Evolutionary conservation across 176 grass and related monocot species (phyloP).

Genomic region (Carex cristatella): DNA sequence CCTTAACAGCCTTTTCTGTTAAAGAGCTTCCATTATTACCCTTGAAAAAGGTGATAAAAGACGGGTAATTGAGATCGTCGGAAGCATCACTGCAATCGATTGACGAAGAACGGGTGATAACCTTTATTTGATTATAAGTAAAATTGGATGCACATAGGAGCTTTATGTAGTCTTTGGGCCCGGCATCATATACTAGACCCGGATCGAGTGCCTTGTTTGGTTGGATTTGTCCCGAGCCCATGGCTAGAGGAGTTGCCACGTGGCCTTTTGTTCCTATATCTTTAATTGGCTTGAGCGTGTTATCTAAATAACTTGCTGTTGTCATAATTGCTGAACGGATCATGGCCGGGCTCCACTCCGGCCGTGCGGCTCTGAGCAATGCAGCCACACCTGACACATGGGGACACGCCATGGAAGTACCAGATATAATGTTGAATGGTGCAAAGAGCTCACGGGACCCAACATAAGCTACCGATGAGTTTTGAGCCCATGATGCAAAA

Average conservation of each 20-base stretch:
- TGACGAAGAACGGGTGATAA: constrained; percentile 30
- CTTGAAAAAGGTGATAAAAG: constrained; percentile 60
- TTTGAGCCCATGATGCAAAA: constrained; percentile 33
- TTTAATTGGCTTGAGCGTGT: constrained; percentile 34
- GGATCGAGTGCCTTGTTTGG: constrained; percentile 71
- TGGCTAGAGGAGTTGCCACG: constrained; percentile 39
- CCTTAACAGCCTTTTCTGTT: neutral
- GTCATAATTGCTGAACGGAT: constrained; percentile 85
- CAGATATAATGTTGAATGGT: constrained; percentile 61
- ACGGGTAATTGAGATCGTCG: constrained; percentile 78
- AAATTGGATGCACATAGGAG: constrained; percentile 66
- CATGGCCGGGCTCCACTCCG: constrained; percentile 57
- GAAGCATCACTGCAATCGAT: constrained; percentile 45
- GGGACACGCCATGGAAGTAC: constrained; percentile 71
- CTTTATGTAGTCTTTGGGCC: constrained; percentile 41
- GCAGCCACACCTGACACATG: constrained; percentile 57
- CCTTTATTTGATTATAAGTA: constrained; percentile 50
- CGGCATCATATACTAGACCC: constrained; percentile 61
- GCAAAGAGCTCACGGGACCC: constrained; percentile 30
- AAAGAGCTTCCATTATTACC: neutral
- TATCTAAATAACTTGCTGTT: constrained; percentile 39
- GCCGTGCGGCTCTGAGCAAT: constrained; percentile 36
- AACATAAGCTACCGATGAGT: neutral
- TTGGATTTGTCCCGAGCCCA: constrained; percentile 60
- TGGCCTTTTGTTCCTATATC: constrained; percentile 17